Percentiles rank a stretch among this genome's conserved stretches.
These are phyloP conservation scores for Zoysia matrella DNA, from an alignment of 202 grass and related monocot species.

Conservation along the genomic window DNA sequence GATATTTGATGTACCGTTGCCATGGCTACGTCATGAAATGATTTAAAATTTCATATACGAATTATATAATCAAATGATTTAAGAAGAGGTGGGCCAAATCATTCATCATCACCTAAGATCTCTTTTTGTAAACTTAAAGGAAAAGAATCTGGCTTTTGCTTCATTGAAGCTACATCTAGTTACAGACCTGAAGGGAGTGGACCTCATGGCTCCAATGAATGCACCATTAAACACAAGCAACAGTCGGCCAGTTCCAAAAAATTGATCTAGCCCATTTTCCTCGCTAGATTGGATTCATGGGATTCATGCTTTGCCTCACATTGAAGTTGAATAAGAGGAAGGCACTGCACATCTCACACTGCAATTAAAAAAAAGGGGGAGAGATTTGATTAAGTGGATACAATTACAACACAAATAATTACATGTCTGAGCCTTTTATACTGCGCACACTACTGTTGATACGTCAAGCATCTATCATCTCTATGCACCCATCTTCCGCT, in stretches of 20 bases:
- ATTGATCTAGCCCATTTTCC: not conserved
- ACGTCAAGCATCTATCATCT: conserved; percentile 28
- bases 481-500: not conserved
- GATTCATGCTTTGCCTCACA: not conserved
- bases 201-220: no score
- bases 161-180: no score
- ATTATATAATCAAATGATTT: no score
- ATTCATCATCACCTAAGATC: no score
- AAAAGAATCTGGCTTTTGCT: no score
- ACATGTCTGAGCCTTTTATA: conserved; percentile 24
- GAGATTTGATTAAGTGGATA: conserved; percentile 23
- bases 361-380: not conserved
- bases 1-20: no score
- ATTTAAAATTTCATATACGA: no score
- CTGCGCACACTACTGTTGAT: conserved; percentile 33
- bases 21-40: no score
- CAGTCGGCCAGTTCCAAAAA: not conserved
- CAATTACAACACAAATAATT: conserved; percentile 57
- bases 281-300: not conserved
- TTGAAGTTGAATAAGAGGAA: not conserved
- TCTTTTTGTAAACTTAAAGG: no score
- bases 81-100: no score
- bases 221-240: not conserved
- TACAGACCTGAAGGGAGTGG: no score
- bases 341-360: not conserved